phyloP scores from a whole-genome alignment of 345 rosid species.

The Dipteronia sinensis region DNA sequence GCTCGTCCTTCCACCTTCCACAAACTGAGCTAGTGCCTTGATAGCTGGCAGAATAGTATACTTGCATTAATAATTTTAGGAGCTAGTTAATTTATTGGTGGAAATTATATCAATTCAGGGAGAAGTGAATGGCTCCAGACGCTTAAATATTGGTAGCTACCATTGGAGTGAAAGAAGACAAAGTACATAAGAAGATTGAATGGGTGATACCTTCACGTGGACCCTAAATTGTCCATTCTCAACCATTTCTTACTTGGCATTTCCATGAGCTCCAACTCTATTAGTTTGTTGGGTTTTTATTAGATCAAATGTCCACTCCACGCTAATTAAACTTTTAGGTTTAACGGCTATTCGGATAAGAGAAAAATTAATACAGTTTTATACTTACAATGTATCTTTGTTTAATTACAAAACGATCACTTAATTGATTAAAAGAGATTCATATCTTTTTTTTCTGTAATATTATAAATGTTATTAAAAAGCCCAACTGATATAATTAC shows the following conservation, averaged over 20 bases:
- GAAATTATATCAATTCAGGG: conserved; percentile 19
- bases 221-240: conserved; percentile 23
- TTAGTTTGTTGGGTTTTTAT: background rate
- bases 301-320: background rate
- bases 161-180: conserved; percentile 23
- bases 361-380: too few relatives aligned
- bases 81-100: background rate
- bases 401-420: too few relatives aligned
- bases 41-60: background rate
- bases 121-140: conserved; percentile 19
- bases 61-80: background rate
- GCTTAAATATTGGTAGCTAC: conserved; percentile 23
- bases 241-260: conserved; percentile 12
- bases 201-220: conserved; percentile 22
- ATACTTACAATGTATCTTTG: too few relatives aligned
- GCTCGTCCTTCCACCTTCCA: too few relatives aligned
- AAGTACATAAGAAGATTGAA: background rate
- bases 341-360: background rate
- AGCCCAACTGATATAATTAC: too few relatives aligned
- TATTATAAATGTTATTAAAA: too few relatives aligned
- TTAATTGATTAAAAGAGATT: too few relatives aligned
- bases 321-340: background rate
- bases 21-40: too few relatives aligned
- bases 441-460: too few relatives aligned
- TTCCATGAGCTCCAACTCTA: background rate